These are phyloP conservation scores for Penicillium canescens DNA, from an alignment of 495 filamentous ascomycete genomes.

Conservation along the genomic window DNA sequence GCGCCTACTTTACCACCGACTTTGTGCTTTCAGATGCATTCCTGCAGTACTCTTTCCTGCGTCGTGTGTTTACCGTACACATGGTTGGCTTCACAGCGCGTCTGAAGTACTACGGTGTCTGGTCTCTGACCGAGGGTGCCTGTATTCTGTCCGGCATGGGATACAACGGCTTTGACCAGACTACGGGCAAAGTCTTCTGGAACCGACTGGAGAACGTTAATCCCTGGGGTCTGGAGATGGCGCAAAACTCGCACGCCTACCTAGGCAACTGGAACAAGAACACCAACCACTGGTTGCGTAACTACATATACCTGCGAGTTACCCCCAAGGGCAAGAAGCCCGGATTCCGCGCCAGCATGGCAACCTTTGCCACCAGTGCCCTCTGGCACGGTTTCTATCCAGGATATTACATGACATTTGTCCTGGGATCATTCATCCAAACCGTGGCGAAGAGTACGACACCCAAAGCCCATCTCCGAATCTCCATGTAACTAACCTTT, in stretches of 20 bases:
- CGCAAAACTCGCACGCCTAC: slow-evolving; percentile 87
- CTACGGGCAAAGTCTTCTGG: slow-evolving; percentile 82
- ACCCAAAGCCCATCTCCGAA: background rate
- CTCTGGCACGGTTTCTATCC: slow-evolving; percentile 99
- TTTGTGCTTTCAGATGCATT: slow-evolving; percentile 62
- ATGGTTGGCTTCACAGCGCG: slow-evolving; percentile 80
- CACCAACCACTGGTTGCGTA: slow-evolving; percentile 94
- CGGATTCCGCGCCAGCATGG: slow-evolving; percentile 90
- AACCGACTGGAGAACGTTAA: slow-evolving; percentile 85
- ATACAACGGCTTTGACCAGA: slow-evolving; percentile 87
- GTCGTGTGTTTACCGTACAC: slow-evolving; percentile 73
- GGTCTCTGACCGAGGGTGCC: slow-evolving; percentile 88
- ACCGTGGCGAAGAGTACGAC: slow-evolving; percentile 87
- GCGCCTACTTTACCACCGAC: slow-evolving; percentile 60
- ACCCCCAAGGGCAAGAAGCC: slow-evolving; percentile 96
- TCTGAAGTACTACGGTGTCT: slow-evolving; percentile 94
- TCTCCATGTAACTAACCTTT: slow-evolving; percentile 7
- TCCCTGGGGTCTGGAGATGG: slow-evolving; percentile 77
- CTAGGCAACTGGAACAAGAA: slow-evolving; percentile 97
- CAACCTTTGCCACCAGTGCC: slow-evolving; percentile 89
- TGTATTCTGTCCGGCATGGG: slow-evolving; percentile 94
- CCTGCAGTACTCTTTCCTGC: slow-evolving; percentile 64
- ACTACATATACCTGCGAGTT: slow-evolving; percentile 93
- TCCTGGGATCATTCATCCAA: slow-evolving; percentile 87
- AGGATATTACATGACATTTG: slow-evolving; percentile 90